Evolutionary conservation across 202 grass and related monocot species (phyloP).

Genomic region (Panicum virgatum): DNA sequence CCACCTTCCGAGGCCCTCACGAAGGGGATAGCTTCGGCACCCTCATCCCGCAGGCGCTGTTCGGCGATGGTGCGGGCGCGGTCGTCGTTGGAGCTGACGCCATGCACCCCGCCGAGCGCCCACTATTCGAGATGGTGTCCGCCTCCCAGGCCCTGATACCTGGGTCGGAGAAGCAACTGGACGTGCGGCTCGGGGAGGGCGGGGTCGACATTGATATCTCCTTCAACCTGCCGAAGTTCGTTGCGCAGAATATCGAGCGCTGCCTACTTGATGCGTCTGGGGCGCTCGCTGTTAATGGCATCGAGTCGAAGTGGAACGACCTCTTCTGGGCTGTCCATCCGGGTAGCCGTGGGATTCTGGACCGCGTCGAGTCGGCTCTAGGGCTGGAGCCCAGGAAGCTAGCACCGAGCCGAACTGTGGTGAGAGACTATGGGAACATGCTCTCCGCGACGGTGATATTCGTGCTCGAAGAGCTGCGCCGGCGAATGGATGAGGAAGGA

Average conservation of each 20-base stretch:
- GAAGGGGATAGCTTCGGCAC: constrained; percentile 32
- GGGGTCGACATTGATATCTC: neutral
- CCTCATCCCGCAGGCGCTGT: constrained; percentile 47
- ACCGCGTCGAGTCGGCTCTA: neutral
- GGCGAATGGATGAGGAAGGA: neutral
- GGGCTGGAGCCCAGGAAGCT: neutral
- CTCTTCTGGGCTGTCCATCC: neutral
- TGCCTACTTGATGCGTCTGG: neutral
- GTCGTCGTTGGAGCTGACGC: constrained; percentile 49
- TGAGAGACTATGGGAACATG: neutral
- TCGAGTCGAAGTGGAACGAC: neutral
- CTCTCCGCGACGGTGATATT: neutral
- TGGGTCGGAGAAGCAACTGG: neutral
- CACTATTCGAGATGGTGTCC: neutral
- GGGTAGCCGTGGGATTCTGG: neutral
- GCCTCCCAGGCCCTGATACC: neutral
- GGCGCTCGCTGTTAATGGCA: neutral
- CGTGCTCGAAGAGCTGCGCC: neutral
- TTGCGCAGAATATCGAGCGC: neutral
- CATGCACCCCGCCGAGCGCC: neutral
- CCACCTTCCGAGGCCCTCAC: constrained; percentile 44
- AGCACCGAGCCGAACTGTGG: neutral
- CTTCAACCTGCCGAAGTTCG: neutral
- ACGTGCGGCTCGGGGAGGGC: neutral
- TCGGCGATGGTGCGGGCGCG: constrained; percentile 49